A percentile compares a stretch with the other conserved stretches of the same genome.
Evolutionary conservation across 2,329 filamentous ascomycete species (phyloP).

Genomic region (Trichoderma sp.): DNA sequence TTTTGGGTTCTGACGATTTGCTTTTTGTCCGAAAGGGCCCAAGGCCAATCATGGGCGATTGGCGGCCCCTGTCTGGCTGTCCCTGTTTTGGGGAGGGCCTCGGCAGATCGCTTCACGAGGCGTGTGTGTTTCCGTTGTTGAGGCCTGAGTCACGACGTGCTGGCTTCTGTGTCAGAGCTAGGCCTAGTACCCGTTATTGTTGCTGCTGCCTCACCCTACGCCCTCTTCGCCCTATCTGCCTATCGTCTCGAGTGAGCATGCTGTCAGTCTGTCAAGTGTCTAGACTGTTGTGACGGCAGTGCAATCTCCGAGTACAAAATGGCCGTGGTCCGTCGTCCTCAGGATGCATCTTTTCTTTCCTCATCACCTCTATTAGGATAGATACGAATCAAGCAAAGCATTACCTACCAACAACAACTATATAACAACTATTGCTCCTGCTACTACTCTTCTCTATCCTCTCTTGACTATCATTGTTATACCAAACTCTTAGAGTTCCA

Average conservation of each 20-base stretch:
- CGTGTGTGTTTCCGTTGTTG: neutral
- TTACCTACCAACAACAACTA: neutral
- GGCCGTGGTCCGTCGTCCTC: neutral
- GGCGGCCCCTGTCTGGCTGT: slow-evolving; percentile 1
- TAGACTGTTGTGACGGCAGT: neutral
- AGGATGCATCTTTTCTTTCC: neutral
- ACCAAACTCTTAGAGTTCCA: neutral
- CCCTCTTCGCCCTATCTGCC: neutral
- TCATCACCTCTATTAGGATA: neutral
- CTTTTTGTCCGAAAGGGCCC: neutral
- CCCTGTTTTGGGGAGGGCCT: neutral
- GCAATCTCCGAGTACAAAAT: neutral
- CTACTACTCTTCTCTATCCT: neutral
- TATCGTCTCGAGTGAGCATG: neutral
- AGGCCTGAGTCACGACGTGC: neutral
- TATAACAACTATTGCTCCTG: neutral
- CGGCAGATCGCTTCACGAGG: slow-evolving; percentile 4
- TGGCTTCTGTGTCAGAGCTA: slow-evolving; percentile 11
- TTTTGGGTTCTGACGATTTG: neutral
- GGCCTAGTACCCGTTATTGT: neutral
- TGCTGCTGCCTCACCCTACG: neutral
- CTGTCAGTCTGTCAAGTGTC: neutral
- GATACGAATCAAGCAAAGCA: neutral
- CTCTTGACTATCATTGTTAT: neutral
- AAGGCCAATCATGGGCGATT: neutral